Evolutionary conservation across 441 rosid species (phyloP), one percentile per base, ranked within the genome.

Genomic region (Croton laevigatus): DNA sequence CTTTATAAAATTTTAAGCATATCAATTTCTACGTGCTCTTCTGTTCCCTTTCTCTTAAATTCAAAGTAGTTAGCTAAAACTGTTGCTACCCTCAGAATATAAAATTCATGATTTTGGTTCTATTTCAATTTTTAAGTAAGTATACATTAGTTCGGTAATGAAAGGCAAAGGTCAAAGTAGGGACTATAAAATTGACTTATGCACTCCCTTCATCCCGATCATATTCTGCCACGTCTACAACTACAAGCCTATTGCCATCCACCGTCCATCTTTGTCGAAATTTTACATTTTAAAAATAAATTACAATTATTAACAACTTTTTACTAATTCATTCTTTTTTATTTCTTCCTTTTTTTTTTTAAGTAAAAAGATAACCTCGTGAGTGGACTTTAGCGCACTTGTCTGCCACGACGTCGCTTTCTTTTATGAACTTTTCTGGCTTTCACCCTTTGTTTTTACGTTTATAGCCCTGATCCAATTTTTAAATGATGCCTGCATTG

Each of bases 321-420:
- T 9, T 61, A 38, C 20, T 36, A 38, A 17, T 49, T 51, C 8
- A 54, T 65, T 23, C 4, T 48, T 65, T 12, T 23, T 17, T 2
- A 48, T 13, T n/a, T n/a, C n/a, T n/a, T n/a, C n/a, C n/a, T n/a
- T 62, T 20, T 17, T 8, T 44, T 7, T 45, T 2, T 42, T 16
- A n/a, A n/a, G 6, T n/a, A 46, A 74, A 61, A 14, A 46, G 51
- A 72, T 49, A 74, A 55, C 68, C 75, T 37, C 54, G 74, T 70
- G 67, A 69, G 80, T 73, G 81, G 81, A 73, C 55, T 75, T 9
- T 44, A 37, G 40, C 40, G 53, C 73, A 60, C 59, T 70, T 84
- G 86, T 81, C 85, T 73, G 83, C 88, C 86, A 82, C 84, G 51
- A 57, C 14, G 48, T 42, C 68, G 6, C 58, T 14, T n/a, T 22